Percentiles rank a stretch among this genome's conserved stretches.
Evolutionary conservation across 805 yeast genomes (phyloP).

Genomic region (Pichia phayaonensis): DNA sequence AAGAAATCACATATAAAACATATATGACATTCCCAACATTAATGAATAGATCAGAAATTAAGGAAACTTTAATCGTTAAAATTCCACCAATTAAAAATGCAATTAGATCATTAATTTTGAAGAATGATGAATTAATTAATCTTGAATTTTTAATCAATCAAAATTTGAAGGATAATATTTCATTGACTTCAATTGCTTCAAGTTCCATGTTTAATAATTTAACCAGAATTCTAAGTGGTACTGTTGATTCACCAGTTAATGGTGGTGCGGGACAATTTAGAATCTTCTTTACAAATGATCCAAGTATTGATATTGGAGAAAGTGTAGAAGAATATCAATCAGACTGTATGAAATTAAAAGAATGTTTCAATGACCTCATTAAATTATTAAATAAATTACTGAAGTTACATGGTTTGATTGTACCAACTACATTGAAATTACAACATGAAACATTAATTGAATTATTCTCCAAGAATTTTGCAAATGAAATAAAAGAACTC

Average conservation of each 20-base stretch:
- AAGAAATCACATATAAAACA: slow-evolving; percentile 75
- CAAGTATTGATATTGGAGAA: slow-evolving; percentile 12
- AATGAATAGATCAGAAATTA: slow-evolving; percentile 76
- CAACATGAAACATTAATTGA: slow-evolving; percentile 63
- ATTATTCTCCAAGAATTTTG: slow-evolving; percentile 60
- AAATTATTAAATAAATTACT: slow-evolving; percentile 58
- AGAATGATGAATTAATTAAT: slow-evolving; percentile 65
- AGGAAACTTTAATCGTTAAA: slow-evolving; percentile 37
- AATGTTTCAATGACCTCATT: slow-evolving; percentile 62
- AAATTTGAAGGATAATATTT: slow-evolving; percentile 30
- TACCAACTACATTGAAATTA: slow-evolving; percentile 46
- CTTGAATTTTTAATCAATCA: slow-evolving; percentile 53
- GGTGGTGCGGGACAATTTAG: slow-evolving; percentile 88
- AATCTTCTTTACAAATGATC: slow-evolving; percentile 39
- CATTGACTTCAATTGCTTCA: slow-evolving; percentile 17
- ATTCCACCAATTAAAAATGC: slow-evolving; percentile 86
- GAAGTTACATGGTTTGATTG: slow-evolving; percentile 57
- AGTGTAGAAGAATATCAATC: slow-evolving; percentile 19
- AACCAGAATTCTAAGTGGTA: slow-evolving; percentile 69
- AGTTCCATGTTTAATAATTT: slow-evolving; percentile 49
- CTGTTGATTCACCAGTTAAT: slow-evolving; percentile 87
- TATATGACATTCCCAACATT: slow-evolving; percentile 74
- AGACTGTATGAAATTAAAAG: slow-evolving; percentile 28
- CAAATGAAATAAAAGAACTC: slow-evolving; percentile 47
- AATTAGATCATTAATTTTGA: slow-evolving; percentile 52